These are phyloP conservation scores for Suillus sp. DNA, from an alignment of 768 basidiomycete species.

Conservation along the genomic window DNA sequence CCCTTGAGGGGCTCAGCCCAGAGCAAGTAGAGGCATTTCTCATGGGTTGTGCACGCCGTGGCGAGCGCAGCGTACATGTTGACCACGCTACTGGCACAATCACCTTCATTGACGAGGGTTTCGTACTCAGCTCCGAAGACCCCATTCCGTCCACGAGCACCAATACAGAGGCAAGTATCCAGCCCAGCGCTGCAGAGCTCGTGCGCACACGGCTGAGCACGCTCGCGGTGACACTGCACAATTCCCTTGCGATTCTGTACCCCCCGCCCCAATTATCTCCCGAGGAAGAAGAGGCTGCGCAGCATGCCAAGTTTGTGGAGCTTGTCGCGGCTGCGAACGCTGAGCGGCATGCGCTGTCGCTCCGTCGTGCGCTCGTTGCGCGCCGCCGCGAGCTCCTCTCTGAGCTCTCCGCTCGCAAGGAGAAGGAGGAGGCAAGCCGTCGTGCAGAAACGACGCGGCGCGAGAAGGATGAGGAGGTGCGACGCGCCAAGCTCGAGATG, in stretches of 20 bases:
- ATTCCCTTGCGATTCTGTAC: slow-evolving; percentile 61
- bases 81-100: slow-evolving; percentile 88
- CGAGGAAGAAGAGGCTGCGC: slow-evolving; percentile 49
- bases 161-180: slow-evolving; percentile 53
- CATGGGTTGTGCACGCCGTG: slow-evolving; percentile 87
- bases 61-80: slow-evolving; percentile 82
- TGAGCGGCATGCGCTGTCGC: slow-evolving; percentile 75
- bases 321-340: slow-evolving; percentile 67
- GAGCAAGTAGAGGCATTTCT: slow-evolving; percentile 88
- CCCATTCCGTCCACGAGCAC: slow-evolving; percentile 23
- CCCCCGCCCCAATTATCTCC: slow-evolving; percentile 41
- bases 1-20: slow-evolving; percentile 62
- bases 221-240: slow-evolving; percentile 73
- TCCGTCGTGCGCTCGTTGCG: slow-evolving; percentile 80
- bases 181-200: slow-evolving; percentile 71
- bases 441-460: slow-evolving; percentile 67
- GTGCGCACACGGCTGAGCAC: slow-evolving; percentile 77
- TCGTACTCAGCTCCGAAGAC: slow-evolving; percentile 44
- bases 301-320: slow-evolving; percentile 56
- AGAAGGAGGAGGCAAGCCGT: slow-evolving; percentile 83
- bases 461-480: slow-evolving; percentile 71
- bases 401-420: slow-evolving; percentile 82
- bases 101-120: slow-evolving; percentile 80
- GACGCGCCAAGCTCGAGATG: slow-evolving; percentile 60
- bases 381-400: slow-evolving; percentile 83